Evolutionary conservation across 2,329 filamentous ascomycete species (phyloP), one percentile per base, ranked within the genome.

Genomic region (Colletotrichum brevisporum): DNA sequence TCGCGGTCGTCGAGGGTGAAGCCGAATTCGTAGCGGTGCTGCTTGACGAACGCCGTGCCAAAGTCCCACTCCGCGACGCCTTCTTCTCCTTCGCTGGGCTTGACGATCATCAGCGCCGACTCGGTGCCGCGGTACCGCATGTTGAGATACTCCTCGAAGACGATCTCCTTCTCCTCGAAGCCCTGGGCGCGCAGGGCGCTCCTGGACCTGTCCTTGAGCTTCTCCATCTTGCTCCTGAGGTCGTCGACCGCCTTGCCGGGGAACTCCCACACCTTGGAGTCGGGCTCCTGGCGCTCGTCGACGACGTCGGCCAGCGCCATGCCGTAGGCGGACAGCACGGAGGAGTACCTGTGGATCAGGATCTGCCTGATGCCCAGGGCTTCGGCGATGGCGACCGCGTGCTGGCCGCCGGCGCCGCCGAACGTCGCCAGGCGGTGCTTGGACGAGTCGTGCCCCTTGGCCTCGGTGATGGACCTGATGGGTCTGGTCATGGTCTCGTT

Each of bases 301-400:
- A 98, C 95, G 0, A 97, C 94, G 75, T 98, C 95, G 12, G 95
- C 95, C 5, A 98, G 83, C 0, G 94, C 94, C 93, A 97, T 97
- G 9, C 94, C 94, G 73, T 97, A 97, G 0, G 94, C 94, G 1
- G 94, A 97, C 0, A 97, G 85, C 0, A 97, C 93, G 0, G 94
- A 97, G 0, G 94, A 97, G 78, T 97, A 97, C 60, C 92, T 85
- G 78, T 97, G 94, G 2, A 97, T 86, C 10, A 98, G 85, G 41
- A 97, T 96, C 77, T 97, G 94, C 26, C 88, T 89, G 72, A 97
- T 94, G 0, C 94, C 94, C 1, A 98, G 83, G 3, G 92, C 92
- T 75, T 94, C 90, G 1, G 94, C 94, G 73, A 97, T 97, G 1
- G 93, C 94, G n/a, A 96, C 93, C 1, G 94, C 94, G 75, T 97